Base-by-base conservation (phyloP, 768 basidiomycete genomes). In the Hericium alpestre region DNA sequence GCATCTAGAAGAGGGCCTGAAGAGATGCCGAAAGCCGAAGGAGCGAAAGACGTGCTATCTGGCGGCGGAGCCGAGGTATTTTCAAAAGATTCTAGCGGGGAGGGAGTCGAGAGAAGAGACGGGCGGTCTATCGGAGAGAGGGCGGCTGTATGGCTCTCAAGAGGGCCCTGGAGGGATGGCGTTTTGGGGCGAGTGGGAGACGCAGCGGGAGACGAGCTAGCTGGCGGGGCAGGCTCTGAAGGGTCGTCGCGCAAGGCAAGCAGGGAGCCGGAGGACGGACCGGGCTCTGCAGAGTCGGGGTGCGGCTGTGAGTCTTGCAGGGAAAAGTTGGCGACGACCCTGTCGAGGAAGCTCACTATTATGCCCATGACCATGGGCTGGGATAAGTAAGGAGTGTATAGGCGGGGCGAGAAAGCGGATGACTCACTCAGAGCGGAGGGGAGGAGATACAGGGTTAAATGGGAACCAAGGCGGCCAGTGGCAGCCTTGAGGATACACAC, bases 101-200 rank as follows among this genome's bases (percentile, higher is more conserved):
- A 52, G 46, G 47, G 53, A 13, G 51, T 7, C 20, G 43, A 38
- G 18, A 32, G 57, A 6, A 39, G 49, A 38, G 56, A 27, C 4
- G 58, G 37, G 39, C n/a, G 27, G 18, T 63, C 61, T 39, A 57
- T 54, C 15, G 61, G 23, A 37, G 63, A 57, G 27, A 63, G 60
- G 46, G 66, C 54, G 67, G 46, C 16, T 13, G 41, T 37, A 38
- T 27, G 43, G 16, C 20, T 6, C 39, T 20, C 2, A 20, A 40
- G 15, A 8, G 11, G 39, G 15, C 32, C 32, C 32, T 32, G 13
- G 41, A 40, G 53, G 18, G 41, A 38, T 32, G 53, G 22, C 20
- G 53, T 37, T 20, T 40, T 13, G 6, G 39, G 9, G 40, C 39
- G 22, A 16, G 18, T 13, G 41, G 22, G 41, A 12, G 41, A 23